Conservation (phyloP, 2,329 filamentous ascomycete species). For the Curvularia sp. region DNA sequence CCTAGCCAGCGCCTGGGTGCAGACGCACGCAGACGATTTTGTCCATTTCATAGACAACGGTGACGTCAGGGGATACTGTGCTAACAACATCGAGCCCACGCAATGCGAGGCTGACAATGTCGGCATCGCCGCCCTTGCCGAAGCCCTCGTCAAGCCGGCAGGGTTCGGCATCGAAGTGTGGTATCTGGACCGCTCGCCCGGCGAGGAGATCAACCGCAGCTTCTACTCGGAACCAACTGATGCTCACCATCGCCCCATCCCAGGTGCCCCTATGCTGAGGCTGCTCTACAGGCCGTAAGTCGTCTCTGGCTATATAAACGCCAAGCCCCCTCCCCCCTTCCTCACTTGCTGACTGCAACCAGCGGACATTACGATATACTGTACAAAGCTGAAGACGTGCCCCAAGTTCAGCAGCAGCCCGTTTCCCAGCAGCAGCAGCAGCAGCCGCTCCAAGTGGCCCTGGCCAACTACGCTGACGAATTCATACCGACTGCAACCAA, state of each 20-base stretch:
- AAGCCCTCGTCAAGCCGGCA: slow-evolving; percentile 79
- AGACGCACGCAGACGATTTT: slow-evolving; percentile 73
- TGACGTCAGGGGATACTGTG: slow-evolving; percentile 73
- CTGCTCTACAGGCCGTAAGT: slow-evolving; percentile 71
- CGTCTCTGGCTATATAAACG: slow-evolving; percentile 9
- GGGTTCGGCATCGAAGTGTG: slow-evolving; percentile 84
- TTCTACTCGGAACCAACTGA: slow-evolving; percentile 65
- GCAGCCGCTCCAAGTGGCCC: slow-evolving; percentile 43
- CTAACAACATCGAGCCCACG: slow-evolving; percentile 73
- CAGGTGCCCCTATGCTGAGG: slow-evolving; percentile 67
- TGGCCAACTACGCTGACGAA: slow-evolving; percentile 50
- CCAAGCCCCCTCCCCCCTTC: not conserved
- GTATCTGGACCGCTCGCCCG: slow-evolving; percentile 86
- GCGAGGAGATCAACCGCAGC: slow-evolving; percentile 72
- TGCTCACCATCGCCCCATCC: slow-evolving; percentile 53
- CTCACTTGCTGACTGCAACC: slow-evolving; percentile 22
- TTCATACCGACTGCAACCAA: slow-evolving; percentile 50
- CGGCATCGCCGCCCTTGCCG: slow-evolving; percentile 78
- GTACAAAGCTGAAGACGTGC: slow-evolving; percentile 70
- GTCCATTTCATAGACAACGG: slow-evolving; percentile 68
- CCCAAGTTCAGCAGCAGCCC: slow-evolving; percentile 37
- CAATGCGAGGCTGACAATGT: slow-evolving; percentile 89
- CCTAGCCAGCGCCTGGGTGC: slow-evolving; percentile 84
- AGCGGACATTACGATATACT: slow-evolving; percentile 93
- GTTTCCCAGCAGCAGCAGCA: slow-evolving; percentile 29